Evolutionary conservation across 768 basidiomycete species (phyloP), one percentile per base, ranked within the genome.

Genomic region (Rhizopogon vesiculosus): DNA sequence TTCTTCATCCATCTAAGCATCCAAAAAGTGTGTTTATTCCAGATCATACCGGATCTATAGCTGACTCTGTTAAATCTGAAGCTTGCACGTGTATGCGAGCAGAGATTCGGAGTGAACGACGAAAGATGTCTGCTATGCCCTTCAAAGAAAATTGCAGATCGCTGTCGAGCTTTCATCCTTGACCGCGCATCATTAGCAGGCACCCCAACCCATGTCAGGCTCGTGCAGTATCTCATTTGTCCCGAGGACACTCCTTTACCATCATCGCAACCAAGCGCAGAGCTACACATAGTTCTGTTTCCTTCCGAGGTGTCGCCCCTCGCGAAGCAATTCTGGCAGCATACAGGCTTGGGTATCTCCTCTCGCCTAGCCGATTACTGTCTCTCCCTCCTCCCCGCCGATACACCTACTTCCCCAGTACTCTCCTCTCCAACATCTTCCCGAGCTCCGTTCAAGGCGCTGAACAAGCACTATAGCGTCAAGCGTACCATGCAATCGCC

Each of bases 311-410:
- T 80, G 3, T 86, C 79, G 62, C 64, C 78, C 8, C 67, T 87
- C 7, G 93, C 91, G 7, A 96, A 91, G 67, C 80, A 93, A 68
- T 98, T 95, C 71, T 98, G 96, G 96, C 95, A 98, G 62, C 96
- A 98, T 67, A 85, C 89, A 0, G 96, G 96, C 0, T 74, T 89
- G 56, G 94, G 95, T 1, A 86, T 99, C 41, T 93, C 90, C 3
- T 93, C 91, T 57, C 85, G 96, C 7, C 72, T 89, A 18, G 93
- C 93, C 4, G 93, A 94, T 56, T 78, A 84, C 55, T 93, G 90
- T 65, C 76, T 98, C 42, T 76, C 84, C 29, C 74, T 92, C 62
- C 76, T 94, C 1, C 80, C 84, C 0, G 40, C 66, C 43, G 31
- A 62, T 62, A 22, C 68, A 66, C 54, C 59, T 55, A 57, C 66